A percentile compares a stretch with the other conserved stretches of the same genome.
Evolutionary conservation across 768 basidiomycete genomes (phyloP).

Genomic region (Guyanaporus albipodus): DNA sequence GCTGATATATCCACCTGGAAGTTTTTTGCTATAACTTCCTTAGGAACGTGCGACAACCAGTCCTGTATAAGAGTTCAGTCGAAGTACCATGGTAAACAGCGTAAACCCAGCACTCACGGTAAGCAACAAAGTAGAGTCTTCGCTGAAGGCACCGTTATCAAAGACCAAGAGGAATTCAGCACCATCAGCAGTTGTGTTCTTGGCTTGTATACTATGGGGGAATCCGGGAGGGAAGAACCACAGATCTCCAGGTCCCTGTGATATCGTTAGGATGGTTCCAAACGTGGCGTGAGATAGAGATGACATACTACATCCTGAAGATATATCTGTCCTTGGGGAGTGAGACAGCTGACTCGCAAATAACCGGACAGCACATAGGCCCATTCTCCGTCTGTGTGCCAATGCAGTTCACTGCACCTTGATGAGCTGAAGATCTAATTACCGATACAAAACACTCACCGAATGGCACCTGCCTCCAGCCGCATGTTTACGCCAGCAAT

Average conservation of each 20-base stretch:
- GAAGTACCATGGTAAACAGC: too few relatives aligned
- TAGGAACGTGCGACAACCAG: constrained; percentile 58
- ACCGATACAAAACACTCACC: constrained; percentile 12
- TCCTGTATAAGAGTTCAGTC: constrained; percentile 29
- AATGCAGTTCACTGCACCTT: constrained; percentile 35
- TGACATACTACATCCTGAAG: constrained; percentile 49
- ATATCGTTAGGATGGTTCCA: too few relatives aligned
- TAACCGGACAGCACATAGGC: constrained; percentile 50
- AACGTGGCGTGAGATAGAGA: too few relatives aligned
- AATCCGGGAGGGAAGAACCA: constrained; percentile 56
- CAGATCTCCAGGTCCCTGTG: constrained; percentile 38
- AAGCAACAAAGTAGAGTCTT: constrained; percentile 42
- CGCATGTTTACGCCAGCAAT: constrained; percentile 35
- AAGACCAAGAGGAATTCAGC: constrained; percentile 50
- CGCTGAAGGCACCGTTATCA: constrained; percentile 41
- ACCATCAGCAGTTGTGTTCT: constrained; percentile 37
- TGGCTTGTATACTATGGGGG: constrained; percentile 53
- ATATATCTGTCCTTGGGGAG: constrained; percentile 49
- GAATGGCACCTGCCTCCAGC: constrained; percentile 36
- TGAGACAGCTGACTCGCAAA: constrained; percentile 46
- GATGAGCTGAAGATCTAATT: neutral
- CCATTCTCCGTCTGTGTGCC: constrained; percentile 46
- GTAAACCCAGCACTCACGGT: too few relatives aligned
- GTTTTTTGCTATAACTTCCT: constrained; percentile 55
- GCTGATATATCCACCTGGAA: constrained; percentile 44